phyloP scores from a whole-genome alignment of 306 rosid genomes.

The Castanopsis chinensis region DNA sequence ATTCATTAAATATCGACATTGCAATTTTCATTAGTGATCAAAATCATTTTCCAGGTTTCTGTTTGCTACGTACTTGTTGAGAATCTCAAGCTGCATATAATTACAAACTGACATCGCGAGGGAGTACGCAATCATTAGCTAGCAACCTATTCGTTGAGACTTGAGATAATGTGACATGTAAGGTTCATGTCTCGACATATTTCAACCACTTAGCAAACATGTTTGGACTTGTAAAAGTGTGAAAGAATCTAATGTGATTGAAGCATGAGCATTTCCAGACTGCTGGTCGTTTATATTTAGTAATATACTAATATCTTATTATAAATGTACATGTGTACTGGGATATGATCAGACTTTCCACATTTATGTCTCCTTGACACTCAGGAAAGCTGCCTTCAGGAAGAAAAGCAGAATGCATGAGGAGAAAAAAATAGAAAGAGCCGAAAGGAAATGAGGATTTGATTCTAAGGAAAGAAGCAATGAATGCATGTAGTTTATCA shows the following conservation, averaged over 20 bases:
- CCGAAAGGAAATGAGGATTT: neutral
- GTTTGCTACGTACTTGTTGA: neutral
- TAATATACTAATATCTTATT: neutral
- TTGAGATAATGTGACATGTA: neutral
- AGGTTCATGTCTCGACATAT: neutral
- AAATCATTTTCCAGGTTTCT: neutral
- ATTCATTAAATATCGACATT: neutral
- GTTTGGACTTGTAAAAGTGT: neutral
- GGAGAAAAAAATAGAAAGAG: neutral
- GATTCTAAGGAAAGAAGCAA: neutral
- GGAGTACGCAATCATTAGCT: neutral
- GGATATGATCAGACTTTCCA: constrained; percentile 67
- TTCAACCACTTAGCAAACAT: neutral
- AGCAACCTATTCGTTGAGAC: neutral
- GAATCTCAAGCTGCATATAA: neutral
- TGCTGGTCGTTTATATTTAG: neutral
- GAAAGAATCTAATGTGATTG: neutral
- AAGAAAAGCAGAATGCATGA: constrained; percentile 11
- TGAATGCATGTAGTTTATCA: too few species aligned
- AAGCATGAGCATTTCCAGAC: neutral
- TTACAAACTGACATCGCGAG: neutral
- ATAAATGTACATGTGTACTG: constrained; percentile 61
- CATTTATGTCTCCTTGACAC: constrained; percentile 44
- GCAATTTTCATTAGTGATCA: neutral
- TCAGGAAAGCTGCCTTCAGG: constrained; percentile 49